Evolutionary conservation across 2,329 filamentous ascomycete genomes (phyloP).

Genomic region (Calonectria pteridis): DNA sequence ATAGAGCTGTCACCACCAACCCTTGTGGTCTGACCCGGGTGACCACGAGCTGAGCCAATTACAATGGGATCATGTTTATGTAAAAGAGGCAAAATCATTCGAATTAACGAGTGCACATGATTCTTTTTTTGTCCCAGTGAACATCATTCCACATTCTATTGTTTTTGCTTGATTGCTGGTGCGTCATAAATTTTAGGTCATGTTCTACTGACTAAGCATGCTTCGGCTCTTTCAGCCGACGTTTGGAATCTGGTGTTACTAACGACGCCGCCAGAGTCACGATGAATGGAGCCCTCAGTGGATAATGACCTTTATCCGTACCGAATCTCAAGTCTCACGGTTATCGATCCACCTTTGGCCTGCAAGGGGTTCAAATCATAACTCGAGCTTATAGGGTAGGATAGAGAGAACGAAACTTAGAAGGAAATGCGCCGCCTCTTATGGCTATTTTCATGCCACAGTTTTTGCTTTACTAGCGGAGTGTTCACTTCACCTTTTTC

Average conservation of each 20-base stretch:
- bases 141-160: background rate
- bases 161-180: background rate
- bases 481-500: too few relatives aligned
- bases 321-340: too few relatives aligned
- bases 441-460: too few relatives aligned
- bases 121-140: background rate
- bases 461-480: too few relatives aligned
- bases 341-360: too few relatives aligned
- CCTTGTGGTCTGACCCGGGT: slow-evolving; percentile 31
- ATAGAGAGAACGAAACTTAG: background rate
- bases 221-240: background rate
- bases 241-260: background rate
- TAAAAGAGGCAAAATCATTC: background rate
- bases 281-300: too few relatives aligned
- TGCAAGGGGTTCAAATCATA: too few relatives aligned
- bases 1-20: slow-evolving; percentile 1
- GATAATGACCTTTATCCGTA: too few relatives aligned
- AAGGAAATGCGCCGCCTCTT: too few relatives aligned
- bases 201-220: background rate
- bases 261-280: too few relatives aligned
- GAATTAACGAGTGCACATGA: background rate
- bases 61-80: background rate
- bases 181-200: background rate
- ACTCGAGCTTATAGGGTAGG: background rate
- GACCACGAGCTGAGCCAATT: background rate